phyloP scores from a whole-genome alignment of 2,329 filamentous ascomycete genomes.

The Neofusicoccum ribis region DNA sequence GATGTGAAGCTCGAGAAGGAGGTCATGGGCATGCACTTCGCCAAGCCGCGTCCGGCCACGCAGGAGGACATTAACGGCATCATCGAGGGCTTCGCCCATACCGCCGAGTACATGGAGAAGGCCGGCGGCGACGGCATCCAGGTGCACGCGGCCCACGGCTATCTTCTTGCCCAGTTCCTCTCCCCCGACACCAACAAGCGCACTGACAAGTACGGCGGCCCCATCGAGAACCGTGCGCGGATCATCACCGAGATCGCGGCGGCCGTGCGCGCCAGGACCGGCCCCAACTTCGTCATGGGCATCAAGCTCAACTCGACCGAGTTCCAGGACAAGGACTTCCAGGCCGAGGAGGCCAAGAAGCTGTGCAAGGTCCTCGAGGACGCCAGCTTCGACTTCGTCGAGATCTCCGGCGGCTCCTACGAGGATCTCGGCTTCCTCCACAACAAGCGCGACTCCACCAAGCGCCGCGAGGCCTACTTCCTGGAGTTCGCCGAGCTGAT shows the following conservation, averaged over 20 bases:
- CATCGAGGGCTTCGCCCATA: slow-evolving; percentile 62
- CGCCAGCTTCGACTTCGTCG: slow-evolving; percentile 54
- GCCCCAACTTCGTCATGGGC: slow-evolving; percentile 43
- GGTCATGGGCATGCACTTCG: slow-evolving; percentile 50
- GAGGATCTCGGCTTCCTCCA: slow-evolving; percentile 53
- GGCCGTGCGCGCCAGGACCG: slow-evolving; percentile 31
- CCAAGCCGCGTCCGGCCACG: slow-evolving; percentile 51
- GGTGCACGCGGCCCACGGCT: slow-evolving; percentile 41
- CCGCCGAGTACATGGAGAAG: slow-evolving; percentile 59
- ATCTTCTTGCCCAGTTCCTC: slow-evolving; percentile 42
- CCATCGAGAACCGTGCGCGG: slow-evolving; percentile 36
- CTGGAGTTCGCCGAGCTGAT: slow-evolving; percentile 57
- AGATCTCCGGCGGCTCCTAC: slow-evolving; percentile 61
- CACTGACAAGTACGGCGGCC: slow-evolving; percentile 39
- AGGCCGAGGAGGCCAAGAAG: slow-evolving; percentile 48
- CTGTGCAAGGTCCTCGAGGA: slow-evolving; percentile 49
- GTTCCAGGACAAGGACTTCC: slow-evolving; percentile 51
- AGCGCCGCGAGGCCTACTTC: slow-evolving; percentile 58
- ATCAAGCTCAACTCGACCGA: slow-evolving; percentile 58
- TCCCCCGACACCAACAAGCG: slow-evolving; percentile 36
- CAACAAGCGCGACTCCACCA: slow-evolving; percentile 53
- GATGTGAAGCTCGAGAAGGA: slow-evolving; percentile 41
- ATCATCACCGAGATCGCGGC: slow-evolving; percentile 36
- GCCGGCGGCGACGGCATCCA: slow-evolving; percentile 55
- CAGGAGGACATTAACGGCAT: slow-evolving; percentile 53